Evolutionary conservation across 2,329 filamentous ascomycete genomes (phyloP), one percentile per base, ranked within the genome.

Genomic region (Colletotrichum sp.): DNA sequence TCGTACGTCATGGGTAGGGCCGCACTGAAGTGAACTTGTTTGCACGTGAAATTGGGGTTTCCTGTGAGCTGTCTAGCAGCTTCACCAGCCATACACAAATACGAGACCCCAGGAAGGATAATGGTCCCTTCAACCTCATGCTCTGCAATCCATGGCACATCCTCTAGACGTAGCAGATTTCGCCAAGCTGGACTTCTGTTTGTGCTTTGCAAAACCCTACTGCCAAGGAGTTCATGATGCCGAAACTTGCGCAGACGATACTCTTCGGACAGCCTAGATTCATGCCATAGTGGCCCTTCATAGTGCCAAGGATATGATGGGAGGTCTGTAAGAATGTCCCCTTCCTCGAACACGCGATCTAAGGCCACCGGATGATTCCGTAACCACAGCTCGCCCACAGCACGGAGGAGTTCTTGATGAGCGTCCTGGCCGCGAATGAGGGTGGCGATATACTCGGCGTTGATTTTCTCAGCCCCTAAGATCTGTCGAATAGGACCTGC

Each of bases 401-500:
- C 55, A n/a, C 52, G 28, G 3, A 78, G 69, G 7, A 79, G 7
- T 5, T 66, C 57, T 9, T 74, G 68, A 3, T 64, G 24, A 10
- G 55, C 28, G 13, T 74, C 55, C 28, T 76, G 39, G 8, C 67
- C 63, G 24, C 79, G 74, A 13, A 60, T 36, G n/a, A 80, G 32
- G 7, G 65, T 18, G 39, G 18, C 12, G 68, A 55, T 7, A 55
- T 64, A 64, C 79, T 79, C 9, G 64, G 52, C 24, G 55, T 52
- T 8, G 32, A 8, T 7, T 7, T 63, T 13, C 36, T 36, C 65
- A 1, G 80, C 80, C 76, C 87, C 88, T 21, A 48, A 18, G 30
- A 77, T 77, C 21, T 80, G 79, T 2, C 77, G 36, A 36, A 73
- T 68, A 9, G 71, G 64, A 1, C 71, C 71, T 57, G 63, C 64